Evolutionary conservation across 345 rosid genomes (phyloP), one percentile per base, ranked within the genome.

Genomic region (Euphorbia pulcherrima): DNA sequence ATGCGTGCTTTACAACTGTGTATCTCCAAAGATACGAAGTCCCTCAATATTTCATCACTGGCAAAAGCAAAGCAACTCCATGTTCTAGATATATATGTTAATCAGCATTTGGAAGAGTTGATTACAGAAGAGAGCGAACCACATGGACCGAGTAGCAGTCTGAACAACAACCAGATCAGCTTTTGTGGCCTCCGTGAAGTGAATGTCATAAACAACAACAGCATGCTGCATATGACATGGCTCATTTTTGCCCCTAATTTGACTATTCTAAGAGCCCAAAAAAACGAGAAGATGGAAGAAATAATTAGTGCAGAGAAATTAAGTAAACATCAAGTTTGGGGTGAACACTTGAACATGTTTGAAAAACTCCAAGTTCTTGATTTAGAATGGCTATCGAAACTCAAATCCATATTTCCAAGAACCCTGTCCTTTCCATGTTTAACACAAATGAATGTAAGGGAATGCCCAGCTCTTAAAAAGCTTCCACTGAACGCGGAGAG

Each of bases 401-500:
- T 77, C 46, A 30, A 57, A 68, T 65, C 74, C 60, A 72, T 80
- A 69, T 72, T 68, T 37, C 0, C 60, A 60, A 16, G 48, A 37
- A 50, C 60, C 20, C 51, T 77, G 48, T 71, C 77, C 54, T 65
- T 80, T 23, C 54, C 61, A 8, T 44, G 44, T 55, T 55, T 76
- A 26, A 40, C 59, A 12, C 3, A 18, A 5, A 65, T 60, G 4
- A 10, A 28, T 8, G 70, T 73, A 12, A 0, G 2, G 2, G 12
- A 11, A 16, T 77, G 79, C 37, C 74, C 62, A 60, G 27, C 12
- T 21, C 76, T 73, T 8, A 67, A 21, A 69, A 73, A 57, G 62
- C 80, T 80, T 47, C 76, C 80, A 28, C 55, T 72, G 10, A 30
- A 67, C 62, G 65, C 68, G 4, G 20, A 39, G 37, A 60, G 75